Evolutionary conservation across 345 rosid genomes (phyloP).

Genomic region (Angophora floribunda): DNA sequence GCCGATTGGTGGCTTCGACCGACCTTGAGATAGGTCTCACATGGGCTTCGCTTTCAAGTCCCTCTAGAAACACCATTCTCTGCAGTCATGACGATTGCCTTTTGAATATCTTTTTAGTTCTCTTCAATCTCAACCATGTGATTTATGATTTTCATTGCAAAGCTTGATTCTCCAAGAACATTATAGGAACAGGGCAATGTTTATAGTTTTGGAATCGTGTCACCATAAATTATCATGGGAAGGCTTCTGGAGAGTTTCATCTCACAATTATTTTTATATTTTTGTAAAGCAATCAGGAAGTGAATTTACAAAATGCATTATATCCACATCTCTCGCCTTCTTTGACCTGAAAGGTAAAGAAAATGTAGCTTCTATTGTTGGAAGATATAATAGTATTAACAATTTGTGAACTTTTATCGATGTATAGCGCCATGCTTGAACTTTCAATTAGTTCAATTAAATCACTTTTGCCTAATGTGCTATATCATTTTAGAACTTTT

Average conservation of each 20-base stretch:
- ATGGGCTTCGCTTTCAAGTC: not conserved
- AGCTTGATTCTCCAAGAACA: not conserved
- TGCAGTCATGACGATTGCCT: rapidly evolving
- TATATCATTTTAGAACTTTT: too few relatives aligned
- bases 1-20: not conserved
- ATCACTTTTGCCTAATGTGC: not conserved
- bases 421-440: not conserved
- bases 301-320: not conserved
- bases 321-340: not conserved
- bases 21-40: not conserved
- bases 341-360: not conserved
- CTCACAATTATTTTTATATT: not conserved
- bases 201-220: not conserved
- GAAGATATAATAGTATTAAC: not conserved
- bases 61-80: not conserved
- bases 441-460: too few relatives aligned
- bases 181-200: not conserved
- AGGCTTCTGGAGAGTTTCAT: not conserved
- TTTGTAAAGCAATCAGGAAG: not conserved
- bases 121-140: not conserved
- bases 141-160: not conserved
- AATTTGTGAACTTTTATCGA: not conserved
- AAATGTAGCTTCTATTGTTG: not conserved
- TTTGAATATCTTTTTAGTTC: not conserved
- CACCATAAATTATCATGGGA: not conserved